Percentiles rank a stretch among this genome's conserved stretches.
These are phyloP conservation scores for Clarkia xantiana DNA, from an alignment of 345 rosid genomes.

Conservation along the genomic window DNA sequence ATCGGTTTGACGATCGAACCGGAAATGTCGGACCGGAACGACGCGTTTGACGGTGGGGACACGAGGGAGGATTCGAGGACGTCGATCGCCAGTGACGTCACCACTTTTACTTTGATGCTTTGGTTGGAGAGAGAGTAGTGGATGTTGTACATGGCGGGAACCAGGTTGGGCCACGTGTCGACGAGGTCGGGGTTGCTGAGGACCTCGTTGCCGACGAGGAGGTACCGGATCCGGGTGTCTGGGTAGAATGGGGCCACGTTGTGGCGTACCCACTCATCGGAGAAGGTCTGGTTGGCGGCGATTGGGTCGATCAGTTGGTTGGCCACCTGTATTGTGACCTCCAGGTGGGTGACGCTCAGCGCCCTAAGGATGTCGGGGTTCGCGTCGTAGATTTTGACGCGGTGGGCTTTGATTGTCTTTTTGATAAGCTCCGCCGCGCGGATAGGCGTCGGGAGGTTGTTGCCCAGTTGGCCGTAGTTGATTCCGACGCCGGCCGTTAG, in stretches of 20 bases:
- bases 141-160: constrained; percentile 60
- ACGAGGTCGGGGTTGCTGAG: constrained; percentile 25
- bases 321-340: constrained; percentile 57
- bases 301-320: constrained; percentile 41
- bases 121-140: constrained; percentile 24
- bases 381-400: constrained; percentile 68
- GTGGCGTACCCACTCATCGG: constrained; percentile 50
- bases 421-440: constrained; percentile 33
- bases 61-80: constrained; percentile 36
- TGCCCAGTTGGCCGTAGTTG: constrained; percentile 70
- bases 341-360: constrained; percentile 33
- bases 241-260: constrained; percentile 39
- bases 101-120: constrained; percentile 39
- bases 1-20: constrained; percentile 40
- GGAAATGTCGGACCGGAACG: constrained; percentile 53
- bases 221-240: constrained; percentile 54
- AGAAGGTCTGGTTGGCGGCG: constrained; percentile 22
- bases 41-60: constrained; percentile 69
- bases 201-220: constrained; percentile 76
- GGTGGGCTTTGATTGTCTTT: constrained; percentile 28
- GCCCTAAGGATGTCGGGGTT: constrained; percentile 48
- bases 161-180: constrained; percentile 35
- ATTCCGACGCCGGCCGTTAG: constrained; percentile 45
- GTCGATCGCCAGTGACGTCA: constrained; percentile 50
- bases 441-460: constrained; percentile 48